Conservation (phyloP, 1,284 basidiomycete species). For the Trichosporon sp. region DNA sequence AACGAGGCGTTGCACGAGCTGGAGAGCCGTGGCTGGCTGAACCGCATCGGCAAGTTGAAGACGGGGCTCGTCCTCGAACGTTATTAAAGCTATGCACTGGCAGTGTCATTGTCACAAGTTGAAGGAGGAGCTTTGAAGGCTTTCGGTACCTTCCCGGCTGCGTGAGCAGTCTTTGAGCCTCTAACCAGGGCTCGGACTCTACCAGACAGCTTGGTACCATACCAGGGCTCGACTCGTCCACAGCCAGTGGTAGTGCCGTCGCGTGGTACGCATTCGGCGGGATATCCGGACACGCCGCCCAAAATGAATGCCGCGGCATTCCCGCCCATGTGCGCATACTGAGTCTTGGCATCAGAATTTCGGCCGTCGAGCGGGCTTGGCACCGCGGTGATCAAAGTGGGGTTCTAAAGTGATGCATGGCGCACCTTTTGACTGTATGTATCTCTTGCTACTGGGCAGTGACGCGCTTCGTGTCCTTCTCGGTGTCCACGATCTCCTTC, state of each 20-base stretch:
- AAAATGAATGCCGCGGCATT: not conserved
- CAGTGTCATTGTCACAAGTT: too few relatives aligned
- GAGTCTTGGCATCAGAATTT: not conserved
- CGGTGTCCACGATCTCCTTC: not conserved
- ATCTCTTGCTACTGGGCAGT: not conserved
- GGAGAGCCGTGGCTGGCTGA: not conserved
- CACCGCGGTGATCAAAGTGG: not conserved
- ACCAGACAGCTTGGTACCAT: too few relatives aligned
- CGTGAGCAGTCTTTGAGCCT: too few relatives aligned
- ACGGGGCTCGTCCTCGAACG: not conserved
- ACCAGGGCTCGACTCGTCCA: too few relatives aligned
- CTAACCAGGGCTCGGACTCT: too few relatives aligned
- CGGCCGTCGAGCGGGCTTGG: not conserved
- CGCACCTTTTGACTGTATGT: not conserved
- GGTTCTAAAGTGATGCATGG: not conserved
- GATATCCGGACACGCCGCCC: not conserved
- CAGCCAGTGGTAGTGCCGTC: too few relatives aligned
- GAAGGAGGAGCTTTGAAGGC: too few relatives aligned
- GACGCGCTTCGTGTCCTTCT: not conserved
- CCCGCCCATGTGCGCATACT: not conserved
- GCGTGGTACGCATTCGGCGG: too few relatives aligned
- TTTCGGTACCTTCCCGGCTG: too few relatives aligned
- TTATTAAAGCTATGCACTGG: not conserved
- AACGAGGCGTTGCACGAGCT: not conserved
- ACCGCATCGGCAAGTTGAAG: not conserved